Percentiles rank a stretch among this genome's conserved stretches.
phyloP scores from a whole-genome alignment of 306 rosid genomes.

The Quercus berberidifolia region DNA sequence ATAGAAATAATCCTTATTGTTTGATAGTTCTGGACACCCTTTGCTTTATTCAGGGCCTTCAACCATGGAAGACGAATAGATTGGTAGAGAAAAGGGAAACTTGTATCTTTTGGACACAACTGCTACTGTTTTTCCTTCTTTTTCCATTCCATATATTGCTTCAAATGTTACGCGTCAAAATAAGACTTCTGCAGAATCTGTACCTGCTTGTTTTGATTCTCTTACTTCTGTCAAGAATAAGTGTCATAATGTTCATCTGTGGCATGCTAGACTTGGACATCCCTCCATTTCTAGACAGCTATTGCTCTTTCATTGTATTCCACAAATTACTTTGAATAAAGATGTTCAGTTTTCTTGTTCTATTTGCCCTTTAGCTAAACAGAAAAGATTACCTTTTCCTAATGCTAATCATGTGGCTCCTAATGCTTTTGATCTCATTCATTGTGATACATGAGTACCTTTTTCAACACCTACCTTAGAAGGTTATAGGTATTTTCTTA shows the following conservation, averaged over 20 bases:
- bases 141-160: too few species aligned
- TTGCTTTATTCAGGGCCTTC: not conserved
- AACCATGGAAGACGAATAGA: not conserved
- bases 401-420: not conserved
- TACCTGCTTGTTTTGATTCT: too few species aligned
- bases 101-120: not conserved
- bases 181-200: too few species aligned
- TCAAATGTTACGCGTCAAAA: too few species aligned
- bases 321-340: too few species aligned
- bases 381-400: not conserved
- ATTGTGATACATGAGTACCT: not conserved
- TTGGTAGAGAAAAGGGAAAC: not conserved
- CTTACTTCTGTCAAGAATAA: too few species aligned
- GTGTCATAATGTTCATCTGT: too few species aligned
- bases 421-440: not conserved
- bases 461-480: not conserved
- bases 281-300: not conserved
- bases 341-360: not conserved
- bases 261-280: too few species aligned
- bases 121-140: not conserved
- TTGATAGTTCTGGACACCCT: not conserved
- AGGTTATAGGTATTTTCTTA: not conserved
- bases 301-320: not conserved
- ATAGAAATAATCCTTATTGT: not conserved
- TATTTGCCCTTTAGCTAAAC: not conserved